These are phyloP conservation scores for Talaromyces sp. DNA, from an alignment of 2,329 filamentous ascomycete species.

Conservation along the genomic window DNA sequence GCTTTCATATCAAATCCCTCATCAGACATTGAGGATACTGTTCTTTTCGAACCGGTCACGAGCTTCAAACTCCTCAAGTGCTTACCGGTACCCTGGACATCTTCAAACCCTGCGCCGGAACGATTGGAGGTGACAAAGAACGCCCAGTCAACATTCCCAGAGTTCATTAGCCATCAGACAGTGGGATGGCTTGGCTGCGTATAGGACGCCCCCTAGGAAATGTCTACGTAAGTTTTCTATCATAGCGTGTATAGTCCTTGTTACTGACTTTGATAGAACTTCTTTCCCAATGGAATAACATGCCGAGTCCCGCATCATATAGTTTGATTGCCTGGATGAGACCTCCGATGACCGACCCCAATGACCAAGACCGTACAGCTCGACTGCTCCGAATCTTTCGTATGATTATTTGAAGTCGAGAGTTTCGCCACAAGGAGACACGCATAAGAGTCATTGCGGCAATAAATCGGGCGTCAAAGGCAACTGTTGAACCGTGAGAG, in stretches of 20 bases:
- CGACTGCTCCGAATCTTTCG: no score
- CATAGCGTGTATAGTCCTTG: neutral
- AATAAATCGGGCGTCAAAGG: no score
- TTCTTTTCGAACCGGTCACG: neutral
- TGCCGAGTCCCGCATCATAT: conserved; percentile 48
- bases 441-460: no score
- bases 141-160: conserved; percentile 36
- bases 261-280: conserved; percentile 30
- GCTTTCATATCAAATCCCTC: neutral
- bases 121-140: conserved; percentile 21
- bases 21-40: neutral
- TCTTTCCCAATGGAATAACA: conserved; percentile 47
- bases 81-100: neutral
- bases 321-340: conserved; percentile 32
- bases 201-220: conserved; percentile 39
- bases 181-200: conserved; percentile 46
- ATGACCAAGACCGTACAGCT: no score
- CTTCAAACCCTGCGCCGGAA: no score
- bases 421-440: no score
- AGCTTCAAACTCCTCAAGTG: neutral
- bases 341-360: conserved; percentile 33
- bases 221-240: conserved; percentile 36
- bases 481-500: no score
- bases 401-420: no score
- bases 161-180: conserved; percentile 32